A percentile compares a stretch with the other conserved stretches of the same genome.
Conservation (phyloP, 352 stramenopile genomes). For the Phytophthora tentaculata region DNA sequence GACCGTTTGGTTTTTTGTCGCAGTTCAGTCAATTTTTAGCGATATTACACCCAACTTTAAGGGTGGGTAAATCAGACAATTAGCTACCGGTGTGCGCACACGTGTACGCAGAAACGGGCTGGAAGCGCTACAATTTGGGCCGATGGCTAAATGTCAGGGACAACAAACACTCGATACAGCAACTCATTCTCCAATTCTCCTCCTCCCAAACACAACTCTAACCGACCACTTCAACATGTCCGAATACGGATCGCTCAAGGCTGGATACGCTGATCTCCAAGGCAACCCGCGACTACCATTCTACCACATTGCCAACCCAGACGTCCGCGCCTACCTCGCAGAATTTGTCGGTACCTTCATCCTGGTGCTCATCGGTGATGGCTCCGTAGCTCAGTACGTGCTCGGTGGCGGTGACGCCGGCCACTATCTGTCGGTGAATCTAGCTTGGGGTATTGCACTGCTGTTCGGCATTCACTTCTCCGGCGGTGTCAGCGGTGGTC, state of each 20-base stretch:
- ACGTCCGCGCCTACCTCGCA: constrained; percentile 59
- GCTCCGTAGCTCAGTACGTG: constrained; percentile 57
- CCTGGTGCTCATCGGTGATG: constrained; percentile 63
- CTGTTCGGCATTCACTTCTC: constrained; percentile 66
- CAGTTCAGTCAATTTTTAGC: too few relatives aligned
- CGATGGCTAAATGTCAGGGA: neutral
- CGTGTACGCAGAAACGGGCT: too few relatives aligned
- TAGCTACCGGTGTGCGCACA: too few relatives aligned
- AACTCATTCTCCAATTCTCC: constrained; percentile 32
- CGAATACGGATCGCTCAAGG: constrained; percentile 43
- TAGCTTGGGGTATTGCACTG: constrained; percentile 68
- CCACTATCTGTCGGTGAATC: constrained; percentile 53
- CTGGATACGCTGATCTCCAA: constrained; percentile 35
- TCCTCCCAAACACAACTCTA: constrained; percentile 7
- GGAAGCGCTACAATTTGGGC: too few relatives aligned
- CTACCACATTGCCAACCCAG: constrained; percentile 33
- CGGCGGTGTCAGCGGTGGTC: constrained; percentile 56
- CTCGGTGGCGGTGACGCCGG: constrained; percentile 48
- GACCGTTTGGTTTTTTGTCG: too few relatives aligned
- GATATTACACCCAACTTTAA: too few relatives aligned
- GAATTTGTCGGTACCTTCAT: constrained; percentile 72
- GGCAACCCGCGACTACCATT: constrained; percentile 38
- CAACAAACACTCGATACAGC: neutral
- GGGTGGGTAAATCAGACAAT: too few relatives aligned
- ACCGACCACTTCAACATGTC: constrained; percentile 28